Evolutionary conservation across 305 asterid genomes (phyloP), one percentile per base, ranked within the genome.

Genomic region (Solanum chacoense): DNA sequence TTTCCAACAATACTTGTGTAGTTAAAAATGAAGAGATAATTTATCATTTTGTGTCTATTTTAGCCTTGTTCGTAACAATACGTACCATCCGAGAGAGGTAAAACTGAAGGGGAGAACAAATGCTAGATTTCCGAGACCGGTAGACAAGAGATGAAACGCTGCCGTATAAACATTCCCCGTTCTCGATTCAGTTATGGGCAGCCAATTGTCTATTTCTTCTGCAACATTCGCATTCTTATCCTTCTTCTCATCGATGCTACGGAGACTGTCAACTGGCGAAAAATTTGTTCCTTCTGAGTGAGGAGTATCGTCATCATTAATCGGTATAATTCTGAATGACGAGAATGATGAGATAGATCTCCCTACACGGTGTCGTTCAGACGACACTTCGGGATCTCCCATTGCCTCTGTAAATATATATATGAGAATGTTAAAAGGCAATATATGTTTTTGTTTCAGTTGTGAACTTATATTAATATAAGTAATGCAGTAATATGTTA

Each of bases 111-210:
- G 97, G 32, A 96, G 95, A 1, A 89, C 20, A 8, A 93, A 92
- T 37, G 93, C 73, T 71, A 94, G 98, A 88, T 92, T 28, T 37
- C 98, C 98, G 45, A 95, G 81, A 16, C 94, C 97, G 5, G 97
- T 93, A 69, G 93, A 92, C n/a, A 94, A 18, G 26, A 93, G 87
- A 85, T 92, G 96, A 45, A 88, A 89, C 32, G 94, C 72, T 4
- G 92, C 93, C 1, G 91, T 90, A 72, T 89, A 92, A 55, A 87
- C 78, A 89, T 72, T 92, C 3, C 97, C 96, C 18, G 91, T 92
- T 90, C 96, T 92, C 5, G 94, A 94, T 83, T 92, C 94, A 1
- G 98, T 94, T 18, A 95, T 89, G 38, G 98, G 97, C 22, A 94
- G 92, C 93, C 94, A 93, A 4, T 87, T 91, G 34, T 95, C 97